phyloP scores from a whole-genome alignment of 2,329 filamentous ascomycete species.

The Verticillium nubilum region DNA sequence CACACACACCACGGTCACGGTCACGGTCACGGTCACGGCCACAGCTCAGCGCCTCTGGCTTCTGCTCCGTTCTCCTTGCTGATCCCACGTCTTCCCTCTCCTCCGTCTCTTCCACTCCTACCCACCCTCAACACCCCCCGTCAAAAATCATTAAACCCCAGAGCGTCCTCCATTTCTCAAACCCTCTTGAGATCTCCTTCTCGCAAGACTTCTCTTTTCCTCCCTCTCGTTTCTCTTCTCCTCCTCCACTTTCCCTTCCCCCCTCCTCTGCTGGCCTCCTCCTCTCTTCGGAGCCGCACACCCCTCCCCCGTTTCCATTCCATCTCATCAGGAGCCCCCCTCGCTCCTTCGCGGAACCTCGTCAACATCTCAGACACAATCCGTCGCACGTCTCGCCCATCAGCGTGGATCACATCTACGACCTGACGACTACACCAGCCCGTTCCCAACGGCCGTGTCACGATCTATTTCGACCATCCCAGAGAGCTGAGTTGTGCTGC shows the following conservation, averaged over 20 bases:
- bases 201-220: conserved; percentile 34
- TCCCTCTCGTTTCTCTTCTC: conserved; percentile 27
- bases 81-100: conserved; percentile 9
- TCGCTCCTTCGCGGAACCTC: conserved; percentile 4
- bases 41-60: conserved; percentile 8
- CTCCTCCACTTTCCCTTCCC: conserved; percentile 16
- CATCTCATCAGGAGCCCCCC: conserved; percentile 17
- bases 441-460: background rate
- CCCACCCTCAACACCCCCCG: conserved; percentile 18
- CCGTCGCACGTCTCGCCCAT: conserved; percentile 18
- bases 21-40: conserved; percentile 1
- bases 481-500: conserved; percentile 2
- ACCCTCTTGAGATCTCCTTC: conserved; percentile 28
- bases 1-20: conserved; percentile 1
- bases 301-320: conserved; percentile 23
- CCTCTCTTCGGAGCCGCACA: background rate
- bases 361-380: conserved; percentile 20
- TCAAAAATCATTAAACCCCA: conserved; percentile 34
- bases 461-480: background rate
- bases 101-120: conserved; percentile 11
- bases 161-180: conserved; percentile 29
- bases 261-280: conserved; percentile 21
- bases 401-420: conserved; percentile 16
- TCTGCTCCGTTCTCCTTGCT: conserved; percentile 4
- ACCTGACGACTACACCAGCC: conserved; percentile 13